Conservation (phyloP, 371 early-diverging fungal species). For the Mucor mucedo region DNA sequence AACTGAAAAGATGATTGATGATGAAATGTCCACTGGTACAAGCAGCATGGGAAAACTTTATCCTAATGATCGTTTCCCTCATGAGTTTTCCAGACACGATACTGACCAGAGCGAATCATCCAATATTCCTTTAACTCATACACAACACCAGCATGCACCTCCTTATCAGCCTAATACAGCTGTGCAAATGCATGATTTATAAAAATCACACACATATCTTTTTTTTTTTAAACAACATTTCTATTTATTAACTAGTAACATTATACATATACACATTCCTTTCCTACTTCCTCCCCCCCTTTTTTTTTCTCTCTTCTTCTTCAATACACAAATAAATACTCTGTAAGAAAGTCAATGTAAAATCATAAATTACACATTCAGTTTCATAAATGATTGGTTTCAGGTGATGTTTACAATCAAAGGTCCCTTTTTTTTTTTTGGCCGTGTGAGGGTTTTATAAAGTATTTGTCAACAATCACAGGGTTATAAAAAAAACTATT, state of each 20-base stretch:
- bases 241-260: neutral
- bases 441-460: no score
- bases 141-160: constrained; percentile 22
- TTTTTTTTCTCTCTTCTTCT: neutral
- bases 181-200: constrained; percentile 25
- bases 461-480: no score
- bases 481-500: no score
- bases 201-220: neutral
- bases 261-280: neutral
- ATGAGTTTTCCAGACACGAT: constrained; percentile 19
- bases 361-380: no score
- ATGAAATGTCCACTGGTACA: neutral
- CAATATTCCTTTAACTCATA: constrained; percentile 21
- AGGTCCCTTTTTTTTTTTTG: no score
- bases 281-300: neutral
- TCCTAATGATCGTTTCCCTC: neutral
- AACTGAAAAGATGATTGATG: constrained; percentile 21
- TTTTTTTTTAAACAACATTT: neutral
- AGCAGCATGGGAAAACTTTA: neutral
- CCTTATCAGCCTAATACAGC: constrained; percentile 27
- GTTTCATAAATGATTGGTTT: no score
- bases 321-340: no score
- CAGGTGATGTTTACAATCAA: no score
- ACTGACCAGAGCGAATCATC: constrained; percentile 27
- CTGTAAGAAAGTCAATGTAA: no score